These are phyloP conservation scores for Psophocarpus tetragonolobus DNA, from an alignment of 306 rosid species.

Conservation along the genomic window DNA sequence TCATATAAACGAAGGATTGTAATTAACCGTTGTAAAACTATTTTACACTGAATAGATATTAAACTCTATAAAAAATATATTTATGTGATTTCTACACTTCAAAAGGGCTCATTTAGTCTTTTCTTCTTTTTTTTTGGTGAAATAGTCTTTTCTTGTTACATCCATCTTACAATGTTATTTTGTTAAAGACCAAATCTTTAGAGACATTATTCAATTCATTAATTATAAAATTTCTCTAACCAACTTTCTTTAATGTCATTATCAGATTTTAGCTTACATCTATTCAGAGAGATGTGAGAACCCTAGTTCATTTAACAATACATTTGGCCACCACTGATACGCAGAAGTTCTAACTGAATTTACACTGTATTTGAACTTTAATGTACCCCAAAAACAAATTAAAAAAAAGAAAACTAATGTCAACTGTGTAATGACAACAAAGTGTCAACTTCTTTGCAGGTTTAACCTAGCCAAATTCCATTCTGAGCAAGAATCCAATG, in stretches of 20 bases:
- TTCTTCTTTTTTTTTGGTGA: no score
- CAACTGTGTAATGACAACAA: neutral
- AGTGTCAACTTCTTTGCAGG: neutral
- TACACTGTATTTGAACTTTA: neutral
- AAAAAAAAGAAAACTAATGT: neutral
- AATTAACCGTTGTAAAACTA: no score
- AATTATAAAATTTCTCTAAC: no score
- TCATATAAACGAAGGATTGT: no score
- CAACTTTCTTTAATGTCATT: neutral
- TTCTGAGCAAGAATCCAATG: slow-evolving; percentile 7
- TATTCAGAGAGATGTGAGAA: neutral
- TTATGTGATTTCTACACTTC: neutral
- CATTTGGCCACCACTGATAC: neutral
- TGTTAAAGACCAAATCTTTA: neutral
- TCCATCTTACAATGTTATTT: neutral
- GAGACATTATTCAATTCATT: neutral
- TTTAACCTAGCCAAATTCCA: slow-evolving; percentile 22
- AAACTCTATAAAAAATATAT: no score
- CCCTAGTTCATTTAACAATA: neutral
- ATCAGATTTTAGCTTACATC: neutral
- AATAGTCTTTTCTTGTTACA: neutral
- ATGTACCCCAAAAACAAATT: neutral
- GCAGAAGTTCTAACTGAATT: neutral
- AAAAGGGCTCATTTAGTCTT: neutral
- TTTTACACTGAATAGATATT: no score